A percentile compares a stretch with the other conserved stretches of the same genome.
Evolutionary conservation across 2,329 filamentous ascomycete species (phyloP).

Genomic region (Cladophialophora yegresii): DNA sequence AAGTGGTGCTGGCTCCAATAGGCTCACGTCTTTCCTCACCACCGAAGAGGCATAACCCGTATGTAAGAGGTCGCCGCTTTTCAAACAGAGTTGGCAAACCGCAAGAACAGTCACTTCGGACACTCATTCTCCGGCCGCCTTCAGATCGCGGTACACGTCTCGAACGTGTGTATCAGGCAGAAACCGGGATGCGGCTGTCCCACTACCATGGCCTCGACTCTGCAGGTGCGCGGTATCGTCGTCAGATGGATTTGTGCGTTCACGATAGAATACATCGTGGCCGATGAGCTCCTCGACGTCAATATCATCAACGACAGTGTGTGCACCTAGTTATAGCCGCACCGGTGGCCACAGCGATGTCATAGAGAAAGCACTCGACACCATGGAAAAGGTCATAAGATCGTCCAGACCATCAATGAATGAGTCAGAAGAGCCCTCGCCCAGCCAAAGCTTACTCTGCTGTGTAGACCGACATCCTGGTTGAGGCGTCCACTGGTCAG

Average conservation of each 20-base stretch:
- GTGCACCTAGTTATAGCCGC: slow-evolving; percentile 31
- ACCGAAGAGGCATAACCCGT: too few species aligned
- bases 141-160: too few species aligned
- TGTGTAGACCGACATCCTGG: slow-evolving; percentile 1
- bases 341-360: slow-evolving; percentile 36
- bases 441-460: not conserved
- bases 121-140: too few species aligned
- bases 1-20: too few species aligned
- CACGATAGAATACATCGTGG: slow-evolving; percentile 33
- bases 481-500: too few species aligned
- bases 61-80: too few species aligned
- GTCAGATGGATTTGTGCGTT: slow-evolving; percentile 26
- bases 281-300: slow-evolving; percentile 37
- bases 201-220: too few species aligned
- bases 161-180: too few species aligned
- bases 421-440: not conserved
- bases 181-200: too few species aligned
- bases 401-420: slow-evolving; percentile 1
- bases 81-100: too few species aligned
- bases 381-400: slow-evolving; percentile 12
- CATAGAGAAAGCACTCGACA: slow-evolving; percentile 31
- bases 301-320: slow-evolving; percentile 22
- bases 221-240: not conserved
- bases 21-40: too few species aligned
- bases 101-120: too few species aligned